These are phyloP conservation scores for Rhodosporidiobolus odoratus DNA, from an alignment of 768 basidiomycete genomes.

Conservation along the genomic window DNA sequence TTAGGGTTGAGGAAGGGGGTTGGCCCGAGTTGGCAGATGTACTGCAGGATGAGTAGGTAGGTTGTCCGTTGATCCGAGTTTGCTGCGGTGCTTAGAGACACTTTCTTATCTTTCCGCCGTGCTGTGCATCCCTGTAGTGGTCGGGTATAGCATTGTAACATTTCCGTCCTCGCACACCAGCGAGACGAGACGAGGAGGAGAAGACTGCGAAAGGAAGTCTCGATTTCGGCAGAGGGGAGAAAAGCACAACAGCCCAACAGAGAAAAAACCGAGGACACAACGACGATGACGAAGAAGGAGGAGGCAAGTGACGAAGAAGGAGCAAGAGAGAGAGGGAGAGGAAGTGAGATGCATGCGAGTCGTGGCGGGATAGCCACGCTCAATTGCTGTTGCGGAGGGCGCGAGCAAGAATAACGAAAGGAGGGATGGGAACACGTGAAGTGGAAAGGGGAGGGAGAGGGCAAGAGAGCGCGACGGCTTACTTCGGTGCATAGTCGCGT, in stretches of 20 bases:
- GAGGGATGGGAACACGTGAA: neutral
- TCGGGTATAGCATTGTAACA: neutral
- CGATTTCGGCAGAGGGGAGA: neutral
- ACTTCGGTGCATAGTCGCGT: conserved; percentile 58
- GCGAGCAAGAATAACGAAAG: neutral
- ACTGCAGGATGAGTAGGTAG: neutral
- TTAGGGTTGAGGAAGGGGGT: neutral
- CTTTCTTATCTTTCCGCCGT: too few relatives aligned
- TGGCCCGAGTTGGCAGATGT: neutral
- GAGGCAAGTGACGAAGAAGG: neutral
- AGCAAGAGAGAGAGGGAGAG: neutral
- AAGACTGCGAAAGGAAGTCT: neutral
- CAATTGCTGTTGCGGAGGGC: neutral
- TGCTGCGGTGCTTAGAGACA: neutral
- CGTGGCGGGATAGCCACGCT: neutral
- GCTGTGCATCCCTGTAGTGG: too few relatives aligned
- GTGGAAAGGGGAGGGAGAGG: neutral
- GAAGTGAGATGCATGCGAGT: neutral
- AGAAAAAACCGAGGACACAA: neutral
- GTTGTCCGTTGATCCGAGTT: neutral
- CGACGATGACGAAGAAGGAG: too few relatives aligned
- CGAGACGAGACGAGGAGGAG: neutral
- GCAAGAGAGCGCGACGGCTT: neutral
- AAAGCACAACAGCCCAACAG: neutral
- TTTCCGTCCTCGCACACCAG: too few relatives aligned